Base-by-base conservation (phyloP, 768 basidiomycete species). In the Termitomyces sp. region DNA sequence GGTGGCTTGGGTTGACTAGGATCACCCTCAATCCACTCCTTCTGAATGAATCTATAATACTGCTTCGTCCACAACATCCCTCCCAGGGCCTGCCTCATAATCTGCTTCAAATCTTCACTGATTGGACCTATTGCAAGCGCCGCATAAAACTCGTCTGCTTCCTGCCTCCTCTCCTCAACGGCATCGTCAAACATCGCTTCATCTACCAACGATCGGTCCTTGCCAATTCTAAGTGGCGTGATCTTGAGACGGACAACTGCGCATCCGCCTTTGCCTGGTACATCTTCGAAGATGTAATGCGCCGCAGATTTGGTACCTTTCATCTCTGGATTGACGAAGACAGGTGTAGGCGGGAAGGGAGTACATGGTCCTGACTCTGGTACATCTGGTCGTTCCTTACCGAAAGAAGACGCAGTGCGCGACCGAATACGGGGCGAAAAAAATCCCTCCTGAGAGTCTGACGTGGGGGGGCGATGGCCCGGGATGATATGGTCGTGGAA, bases 31-130 rank as follows among this genome's bases (percentile, higher is more conserved):
- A 96, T 79, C 97, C 97, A 99, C 59, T 96, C 90, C 66, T 90
- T 89, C 71, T 98, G 95, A 58, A 98, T 85, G 72, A 98, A 98
- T 68, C 90, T 81, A 75, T 98, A 99, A 71, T 85, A 92, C 67
- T 98, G 97, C 75, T 98, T 99, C 45, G 91, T 94, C 96, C 97
- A 98, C 52, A 99, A 74, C 97, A 99, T 98, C 11, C 97, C 97
- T 21, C 85, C 85, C 48, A 99, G 73, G 21, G 95, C 97, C 73
- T 98, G 97, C 59, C 97, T 79, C 92, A 92, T 97, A 62, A 99
- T 89, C 70, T 96, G 95, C 68, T 85, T 87, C 64, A 98, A 74
- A 72, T 99, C 97, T 57, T 97, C 93, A 64, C 83, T 91, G 66
- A 96, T 86, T 14, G 90, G 85, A 3, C 93, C 93, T 61, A 86